Evolutionary conservation across 257 asterid species (phyloP), one percentile per base, ranked within the genome.

Genomic region (Apocynum venetum): DNA sequence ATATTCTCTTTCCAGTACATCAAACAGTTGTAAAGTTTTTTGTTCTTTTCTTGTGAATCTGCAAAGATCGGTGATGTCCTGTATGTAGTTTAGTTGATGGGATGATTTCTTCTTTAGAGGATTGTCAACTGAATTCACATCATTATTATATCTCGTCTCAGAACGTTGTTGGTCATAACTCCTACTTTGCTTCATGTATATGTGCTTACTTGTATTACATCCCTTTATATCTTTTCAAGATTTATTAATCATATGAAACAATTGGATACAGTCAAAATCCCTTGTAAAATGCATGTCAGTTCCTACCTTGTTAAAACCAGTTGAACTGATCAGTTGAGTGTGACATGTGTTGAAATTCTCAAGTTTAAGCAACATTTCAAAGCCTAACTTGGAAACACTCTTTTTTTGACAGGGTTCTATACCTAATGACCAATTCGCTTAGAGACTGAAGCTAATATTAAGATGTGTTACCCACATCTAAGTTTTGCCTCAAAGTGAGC

Each of bases 351-450:
- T 59, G 77, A 56, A 78, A 55, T 63, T 7, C 64, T 64, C 43
- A 35, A 43, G 79, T 65, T 19, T 56, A 59, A 44, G 67, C 5
- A 76, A 19, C 48, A 0, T 48, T 51, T 10, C 44, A 17, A 19
- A 67, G 60, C 70, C 59, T 63, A 40, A 44, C 61, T 2, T 57
- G 35, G 44, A 13, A 52, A 53, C 38, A 44, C 20, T 72, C 6
- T 63, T 36, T 73, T 36, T 65, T 43, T 73, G 70, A 36, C 66
- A 73, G 75, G 82, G 74, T 31, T 74, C 71, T 47, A 46, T 47
- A 31, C 79, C 48, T 11, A 79, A 49, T 53, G 82, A 79, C 74
- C 15, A 31, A 15, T 49, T 20, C 2, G 14, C 49, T 41, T 53
- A 66, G 69, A 73, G 69, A 51, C 25, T 53, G 75, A 65, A 64